Evolutionary conservation across 306 rosid species (phyloP).

Genomic region (Cicer judaicum): DNA sequence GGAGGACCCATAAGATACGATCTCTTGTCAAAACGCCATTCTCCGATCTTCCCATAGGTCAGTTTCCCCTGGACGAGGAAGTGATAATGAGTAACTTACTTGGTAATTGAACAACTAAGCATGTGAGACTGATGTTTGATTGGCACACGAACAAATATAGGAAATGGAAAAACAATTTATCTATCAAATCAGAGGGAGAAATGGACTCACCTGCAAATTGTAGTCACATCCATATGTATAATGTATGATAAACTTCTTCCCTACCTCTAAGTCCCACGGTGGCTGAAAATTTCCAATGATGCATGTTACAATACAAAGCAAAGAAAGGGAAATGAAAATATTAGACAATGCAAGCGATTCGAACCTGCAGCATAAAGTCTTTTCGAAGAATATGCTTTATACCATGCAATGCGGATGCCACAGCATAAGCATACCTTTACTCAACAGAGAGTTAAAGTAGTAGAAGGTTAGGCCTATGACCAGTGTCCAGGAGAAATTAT

Average conservation of each 20-base stretch:
- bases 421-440: constrained; percentile 90
- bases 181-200: constrained; percentile 35
- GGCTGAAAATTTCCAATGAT: constrained; percentile 66
- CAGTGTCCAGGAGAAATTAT: constrained; percentile 39
- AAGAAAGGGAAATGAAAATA: constrained; percentile 9
- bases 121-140: neutral
- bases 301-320: constrained; percentile 33
- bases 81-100: constrained; percentile 21
- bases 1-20: constrained; percentile 80
- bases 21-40: constrained; percentile 98
- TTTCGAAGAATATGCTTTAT: constrained; percentile 73
- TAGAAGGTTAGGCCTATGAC: constrained; percentile 37
- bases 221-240: constrained; percentile 93
- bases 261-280: constrained; percentile 77
- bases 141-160: neutral
- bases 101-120: constrained; percentile 13
- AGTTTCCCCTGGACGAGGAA: constrained; percentile 65
- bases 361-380: constrained; percentile 93
- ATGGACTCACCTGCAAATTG: constrained; percentile 62
- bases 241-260: constrained; percentile 70
- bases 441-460: constrained; percentile 46
- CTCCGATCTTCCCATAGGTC: constrained; percentile 84
- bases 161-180: constrained; percentile 15
- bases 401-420: constrained; percentile 92
- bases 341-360: constrained; percentile 30